Conservation (phyloP, 768 basidiomycete genomes). For the Mycena latifolia region DNA sequence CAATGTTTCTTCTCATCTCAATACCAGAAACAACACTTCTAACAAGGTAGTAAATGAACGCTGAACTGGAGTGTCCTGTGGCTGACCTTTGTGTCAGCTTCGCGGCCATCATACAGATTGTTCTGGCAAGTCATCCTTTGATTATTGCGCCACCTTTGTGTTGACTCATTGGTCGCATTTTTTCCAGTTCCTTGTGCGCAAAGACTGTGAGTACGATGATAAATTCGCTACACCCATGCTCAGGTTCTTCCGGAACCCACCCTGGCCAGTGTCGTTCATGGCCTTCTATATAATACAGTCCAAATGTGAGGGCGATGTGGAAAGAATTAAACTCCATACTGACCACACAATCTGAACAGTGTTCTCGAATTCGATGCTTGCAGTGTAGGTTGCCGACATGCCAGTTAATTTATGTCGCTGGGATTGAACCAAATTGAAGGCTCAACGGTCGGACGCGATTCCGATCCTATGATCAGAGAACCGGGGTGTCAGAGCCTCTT, state of each 20-base stretch:
- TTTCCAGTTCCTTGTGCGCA: not conserved
- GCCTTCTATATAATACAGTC: not conserved
- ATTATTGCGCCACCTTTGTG: not conserved
- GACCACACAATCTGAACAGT: not conserved
- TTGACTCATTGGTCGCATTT: not conserved
- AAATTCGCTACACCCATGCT: too few relatives aligned
- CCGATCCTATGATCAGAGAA: not conserved
- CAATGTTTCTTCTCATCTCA: not conserved
- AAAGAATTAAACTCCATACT: not conserved
- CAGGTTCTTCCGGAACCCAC: too few relatives aligned
- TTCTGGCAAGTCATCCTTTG: not conserved
- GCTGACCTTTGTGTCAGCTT: not conserved
- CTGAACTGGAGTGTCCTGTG: not conserved
- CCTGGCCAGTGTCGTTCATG: constrained; percentile 1
- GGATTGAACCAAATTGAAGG: not conserved
- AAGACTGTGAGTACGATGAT: not conserved
- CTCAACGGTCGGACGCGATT: constrained; percentile 4
- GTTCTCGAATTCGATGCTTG: constrained; percentile 11
- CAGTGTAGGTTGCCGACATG: constrained; percentile 8
- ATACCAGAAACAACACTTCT: not conserved
- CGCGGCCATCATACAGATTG: not conserved
- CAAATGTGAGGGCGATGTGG: constrained; percentile 1
- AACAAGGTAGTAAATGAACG: not conserved
- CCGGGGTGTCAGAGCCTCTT: not conserved
- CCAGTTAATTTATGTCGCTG: too few relatives aligned